Evolutionary conservation across 352 stramenopile genomes (phyloP).

Genomic region (Globisporangium ultimum): DNA sequence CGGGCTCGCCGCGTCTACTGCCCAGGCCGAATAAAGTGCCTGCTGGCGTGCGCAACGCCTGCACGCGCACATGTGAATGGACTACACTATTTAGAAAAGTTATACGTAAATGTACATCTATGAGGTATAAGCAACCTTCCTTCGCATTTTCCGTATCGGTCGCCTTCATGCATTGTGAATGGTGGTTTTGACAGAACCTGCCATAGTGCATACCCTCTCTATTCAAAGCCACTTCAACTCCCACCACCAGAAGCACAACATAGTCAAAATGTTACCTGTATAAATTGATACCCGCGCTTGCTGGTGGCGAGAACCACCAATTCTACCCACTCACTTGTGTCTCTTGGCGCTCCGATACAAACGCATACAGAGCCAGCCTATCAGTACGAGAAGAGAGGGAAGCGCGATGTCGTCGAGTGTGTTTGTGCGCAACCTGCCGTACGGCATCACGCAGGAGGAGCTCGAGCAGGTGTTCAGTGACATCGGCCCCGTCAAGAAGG

Average conservation of each 20-base stretch:
- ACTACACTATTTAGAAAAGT: slow-evolving; percentile 9
- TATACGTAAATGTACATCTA: slow-evolving; percentile 14
- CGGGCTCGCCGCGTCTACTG: slow-evolving; percentile 53
- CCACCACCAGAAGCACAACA: neutral
- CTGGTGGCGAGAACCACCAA: slow-evolving; percentile 12
- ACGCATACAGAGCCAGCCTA: neutral
- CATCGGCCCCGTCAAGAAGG: slow-evolving; percentile 80
- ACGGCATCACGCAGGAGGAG: slow-evolving; percentile 80
- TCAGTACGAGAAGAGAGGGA: neutral
- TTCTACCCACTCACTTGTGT: slow-evolving; percentile 7
- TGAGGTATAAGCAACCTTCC: neutral
- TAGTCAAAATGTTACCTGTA: neutral
- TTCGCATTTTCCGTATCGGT: neutral
- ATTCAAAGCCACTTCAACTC: neutral
- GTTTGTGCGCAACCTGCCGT: slow-evolving; percentile 87
- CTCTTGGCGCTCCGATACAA: slow-evolving; percentile 10
- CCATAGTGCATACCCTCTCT: neutral
- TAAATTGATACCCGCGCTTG: slow-evolving; percentile 4
- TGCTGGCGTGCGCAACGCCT: too few relatives aligned
- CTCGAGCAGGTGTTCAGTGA: slow-evolving; percentile 82
- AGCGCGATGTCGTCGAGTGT: slow-evolving; percentile 44
- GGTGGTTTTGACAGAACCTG: neutral
- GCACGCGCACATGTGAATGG: too few relatives aligned
- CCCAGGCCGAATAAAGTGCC: neutral
- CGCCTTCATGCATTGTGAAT: neutral